Percentiles rank a stretch among this genome's conserved stretches.
Evolutionary conservation across 176 grass and related monocot species (phyloP).

Genomic region (Carex pumila): DNA sequence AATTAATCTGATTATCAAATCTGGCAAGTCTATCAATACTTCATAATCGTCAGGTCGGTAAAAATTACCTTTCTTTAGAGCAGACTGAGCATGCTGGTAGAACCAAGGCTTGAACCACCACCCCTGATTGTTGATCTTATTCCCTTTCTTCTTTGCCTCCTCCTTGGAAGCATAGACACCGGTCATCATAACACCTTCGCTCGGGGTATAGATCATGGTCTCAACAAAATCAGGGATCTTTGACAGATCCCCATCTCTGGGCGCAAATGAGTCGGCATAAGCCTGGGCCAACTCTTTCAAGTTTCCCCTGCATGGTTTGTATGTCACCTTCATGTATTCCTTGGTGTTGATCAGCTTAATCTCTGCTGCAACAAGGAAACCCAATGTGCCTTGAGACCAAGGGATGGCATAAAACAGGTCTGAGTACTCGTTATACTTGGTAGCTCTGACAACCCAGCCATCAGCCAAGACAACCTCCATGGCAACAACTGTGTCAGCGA

Average conservation of each 20-base stretch:
- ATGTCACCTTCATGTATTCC: constrained; percentile 89
- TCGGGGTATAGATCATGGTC: constrained; percentile 61
- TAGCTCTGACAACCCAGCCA: constrained; percentile 65
- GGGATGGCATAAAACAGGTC: constrained; percentile 92
- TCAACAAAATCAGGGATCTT: constrained; percentile 97
- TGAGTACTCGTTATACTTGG: constrained; percentile 84
- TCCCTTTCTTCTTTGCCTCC: constrained; percentile 93
- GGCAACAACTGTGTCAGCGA: constrained; percentile 77
- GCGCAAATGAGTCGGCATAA: constrained; percentile 69
- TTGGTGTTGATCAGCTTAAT: constrained; percentile 85
- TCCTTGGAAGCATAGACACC: constrained; percentile 88
- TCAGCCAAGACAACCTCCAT: constrained; percentile 81
- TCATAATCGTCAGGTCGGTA: not conserved
- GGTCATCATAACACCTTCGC: constrained; percentile 83
- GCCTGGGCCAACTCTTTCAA: constrained; percentile 62
- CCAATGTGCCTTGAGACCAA: constrained; percentile 89
- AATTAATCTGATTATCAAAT: not conserved
- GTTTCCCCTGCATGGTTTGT: constrained; percentile 42
- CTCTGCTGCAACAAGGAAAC: constrained; percentile 79
- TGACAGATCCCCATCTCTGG: constrained; percentile 58
- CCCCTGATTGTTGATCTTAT: constrained; percentile 68
- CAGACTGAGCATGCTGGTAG: constrained; percentile 82
- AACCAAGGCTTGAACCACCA: constrained; percentile 99
- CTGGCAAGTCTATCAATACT: not conserved
- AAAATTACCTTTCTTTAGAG: constrained; percentile 45